Base-by-base conservation (phyloP, 2,329 filamentous ascomycete species). In the Tolypocladium cylindrosporum region DNA sequence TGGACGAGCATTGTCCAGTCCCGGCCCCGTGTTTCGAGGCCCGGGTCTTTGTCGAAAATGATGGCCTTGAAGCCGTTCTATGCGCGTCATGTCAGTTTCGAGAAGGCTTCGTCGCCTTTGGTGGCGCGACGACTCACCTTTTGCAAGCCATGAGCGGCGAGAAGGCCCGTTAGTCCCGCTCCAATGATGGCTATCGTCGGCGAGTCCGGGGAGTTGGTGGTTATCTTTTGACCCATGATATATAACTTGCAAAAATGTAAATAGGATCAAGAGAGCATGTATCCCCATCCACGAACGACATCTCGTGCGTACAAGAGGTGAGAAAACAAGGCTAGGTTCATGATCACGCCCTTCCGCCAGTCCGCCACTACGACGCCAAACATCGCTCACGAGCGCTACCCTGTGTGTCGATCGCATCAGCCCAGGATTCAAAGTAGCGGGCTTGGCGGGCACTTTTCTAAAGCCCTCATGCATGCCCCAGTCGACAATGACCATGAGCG, bases 1-100 rank as follows among this genome's bases (percentile, higher is more conserved):
- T 74, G 72, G 27, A 75, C 61, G 13, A 72, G 64, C 39, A 75
- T 72, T n/a, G 69, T 71, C 72, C 72, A 74, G 64, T 74, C 72
- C 56, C 72, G 70, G 3, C 58, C 54, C 10, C 71, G 68, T 27
- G 64, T 63, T 10, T 67, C 61, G 57, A 72, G 51, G 55, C 64
- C 60, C 1, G 57, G 55, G 40, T 74, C 72, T 19, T 58, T 54
- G 27, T 74, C 72, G 55, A 68, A 72, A 2, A 74, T 59, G 39
- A 62, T 56, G 7, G 69, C 70, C 6, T 64, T 54, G 59, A 74
- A 70, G 34, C 71, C 71, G 50, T 68, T 65, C 69, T 73, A 36
- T 4, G 40, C 21, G 24, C 27, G 41, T n/a, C 13, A 27, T 24
- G 51, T 48, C n/a, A 59, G n/a, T 34, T 2, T 42, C 31, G 1